phyloP scores from a whole-genome alignment of 1,139 yeast genomes.

The Trichomonascaceae sp. region DNA sequence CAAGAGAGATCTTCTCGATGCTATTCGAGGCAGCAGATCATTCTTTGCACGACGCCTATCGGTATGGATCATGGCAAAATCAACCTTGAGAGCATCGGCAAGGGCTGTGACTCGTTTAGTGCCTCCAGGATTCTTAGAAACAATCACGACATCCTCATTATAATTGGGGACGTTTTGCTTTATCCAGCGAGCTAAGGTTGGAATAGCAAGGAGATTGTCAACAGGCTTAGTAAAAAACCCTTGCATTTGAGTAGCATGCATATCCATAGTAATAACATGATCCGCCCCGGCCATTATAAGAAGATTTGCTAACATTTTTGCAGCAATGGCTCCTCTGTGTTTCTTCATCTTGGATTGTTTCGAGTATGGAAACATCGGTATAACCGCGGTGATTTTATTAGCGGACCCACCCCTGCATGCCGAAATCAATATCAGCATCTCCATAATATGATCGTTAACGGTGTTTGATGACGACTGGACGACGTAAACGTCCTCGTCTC shows the following conservation, averaged over 20 bases:
- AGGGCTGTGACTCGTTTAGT: conserved; percentile 95
- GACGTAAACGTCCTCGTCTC: conserved; percentile 95
- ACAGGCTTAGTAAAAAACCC: conserved; percentile 97
- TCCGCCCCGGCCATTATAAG: conserved; percentile 98
- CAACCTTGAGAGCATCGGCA: conserved; percentile 90
- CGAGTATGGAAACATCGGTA: conserved; percentile 96
- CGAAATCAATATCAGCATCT: conserved; percentile 79
- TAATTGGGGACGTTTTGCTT: conserved; percentile 82
- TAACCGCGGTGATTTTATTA: conserved; percentile 90
- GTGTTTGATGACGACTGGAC: conserved; percentile 88
- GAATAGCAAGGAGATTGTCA: conserved; percentile 93
- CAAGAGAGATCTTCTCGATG: conserved; percentile 17
- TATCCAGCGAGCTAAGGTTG: conserved; percentile 95
- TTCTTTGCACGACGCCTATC: conserved; percentile 90
- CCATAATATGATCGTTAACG: conserved; percentile 96
- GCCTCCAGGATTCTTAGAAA: conserved; percentile 97
- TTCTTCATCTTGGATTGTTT: conserved; percentile 97
- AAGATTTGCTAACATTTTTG: conserved; percentile 96
- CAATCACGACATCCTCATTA: conserved; percentile 76
- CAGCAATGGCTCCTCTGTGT: conserved; percentile 97
- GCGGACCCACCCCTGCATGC: conserved; percentile 99
- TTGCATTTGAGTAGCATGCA: conserved; percentile 98
- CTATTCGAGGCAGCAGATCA: conserved; percentile 37
- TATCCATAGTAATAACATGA: conserved; percentile 96
- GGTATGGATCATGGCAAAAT: conserved; percentile 98